Percentiles rank a stretch among this genome's conserved stretches.
These are phyloP conservation scores for Pseudocercospora ulei DNA, from an alignment of 2,329 filamentous ascomycete genomes.

Conservation along the genomic window DNA sequence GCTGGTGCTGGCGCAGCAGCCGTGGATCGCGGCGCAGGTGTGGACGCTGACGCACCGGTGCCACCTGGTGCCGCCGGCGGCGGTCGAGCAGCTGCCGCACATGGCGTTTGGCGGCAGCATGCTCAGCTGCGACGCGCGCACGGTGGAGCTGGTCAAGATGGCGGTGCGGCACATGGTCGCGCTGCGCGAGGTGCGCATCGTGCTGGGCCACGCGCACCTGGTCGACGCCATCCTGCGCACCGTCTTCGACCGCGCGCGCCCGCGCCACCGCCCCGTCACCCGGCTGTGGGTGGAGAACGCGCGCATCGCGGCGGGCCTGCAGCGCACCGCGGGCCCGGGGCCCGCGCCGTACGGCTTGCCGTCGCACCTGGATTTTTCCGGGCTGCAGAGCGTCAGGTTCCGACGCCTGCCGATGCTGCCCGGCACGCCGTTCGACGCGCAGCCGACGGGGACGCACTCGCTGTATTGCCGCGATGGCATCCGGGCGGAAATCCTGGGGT, in stretches of 20 bases:
- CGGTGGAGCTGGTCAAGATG: slow-evolving; percentile 35
- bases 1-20: slow-evolving; percentile 37
- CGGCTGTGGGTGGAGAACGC: slow-evolving; percentile 43
- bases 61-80: slow-evolving; percentile 40
- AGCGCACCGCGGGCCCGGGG: slow-evolving; percentile 6
- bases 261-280: slow-evolving; percentile 31
- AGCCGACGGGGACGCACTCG: slow-evolving; percentile 4
- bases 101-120: slow-evolving; percentile 36
- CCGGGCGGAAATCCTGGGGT: slow-evolving; percentile 12
- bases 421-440: background rate
- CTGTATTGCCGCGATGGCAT: slow-evolving; percentile 28
- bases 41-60: slow-evolving; percentile 40
- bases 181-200: slow-evolving; percentile 39
- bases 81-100: slow-evolving; percentile 39
- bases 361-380: slow-evolving; percentile 25
- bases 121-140: slow-evolving; percentile 37
- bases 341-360: slow-evolving; percentile 23
- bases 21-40: slow-evolving; percentile 38
- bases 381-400: slow-evolving; percentile 38
- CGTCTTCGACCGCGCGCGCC: slow-evolving; percentile 33
- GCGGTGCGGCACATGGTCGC: slow-evolving; percentile 38
- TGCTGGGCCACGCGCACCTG: slow-evolving; percentile 39
- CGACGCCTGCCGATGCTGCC: slow-evolving; percentile 34
- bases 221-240: slow-evolving; percentile 36
- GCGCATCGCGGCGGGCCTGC: slow-evolving; percentile 30